Conservation (phyloP, 176 grass and related monocot genomes). For the Bothriochloa decipiens region DNA sequence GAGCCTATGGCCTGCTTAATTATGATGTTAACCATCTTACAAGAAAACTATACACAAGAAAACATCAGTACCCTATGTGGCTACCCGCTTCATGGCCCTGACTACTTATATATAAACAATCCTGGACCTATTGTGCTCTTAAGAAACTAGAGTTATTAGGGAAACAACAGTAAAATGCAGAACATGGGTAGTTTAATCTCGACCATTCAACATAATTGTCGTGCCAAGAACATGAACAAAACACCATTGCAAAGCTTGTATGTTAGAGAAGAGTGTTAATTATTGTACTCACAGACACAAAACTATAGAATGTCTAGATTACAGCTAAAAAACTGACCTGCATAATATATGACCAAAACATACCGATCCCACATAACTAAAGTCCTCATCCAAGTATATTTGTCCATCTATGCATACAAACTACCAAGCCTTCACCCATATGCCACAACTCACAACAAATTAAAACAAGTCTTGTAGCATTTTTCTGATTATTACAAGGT, state of each 20-base stretch:
- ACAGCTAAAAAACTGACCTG: neutral
- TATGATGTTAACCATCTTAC: neutral
- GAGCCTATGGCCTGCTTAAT: neutral
- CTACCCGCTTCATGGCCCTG: neutral
- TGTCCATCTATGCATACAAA: neutral
- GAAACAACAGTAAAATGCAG: neutral
- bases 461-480: neutral
- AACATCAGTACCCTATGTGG: neutral
- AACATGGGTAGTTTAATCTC: neutral
- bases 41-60: neutral
- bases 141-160: conserved; percentile 11
- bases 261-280: neutral
- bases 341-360: neutral
- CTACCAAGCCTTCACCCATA: neutral
- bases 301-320: neutral
- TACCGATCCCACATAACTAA: neutral
- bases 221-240: conserved; percentile 1
- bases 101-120: neutral
- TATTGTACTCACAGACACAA: neutral
- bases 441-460: neutral
- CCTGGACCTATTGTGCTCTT: neutral
- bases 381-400: no score
- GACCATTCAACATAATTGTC: neutral
- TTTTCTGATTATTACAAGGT: neutral
- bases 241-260: neutral